A percentile compares a stretch with the other conserved stretches of the same genome.
Evolutionary conservation across 2,329 filamentous ascomycete genomes (phyloP).

Genomic region (Fusarium bactridioides): DNA sequence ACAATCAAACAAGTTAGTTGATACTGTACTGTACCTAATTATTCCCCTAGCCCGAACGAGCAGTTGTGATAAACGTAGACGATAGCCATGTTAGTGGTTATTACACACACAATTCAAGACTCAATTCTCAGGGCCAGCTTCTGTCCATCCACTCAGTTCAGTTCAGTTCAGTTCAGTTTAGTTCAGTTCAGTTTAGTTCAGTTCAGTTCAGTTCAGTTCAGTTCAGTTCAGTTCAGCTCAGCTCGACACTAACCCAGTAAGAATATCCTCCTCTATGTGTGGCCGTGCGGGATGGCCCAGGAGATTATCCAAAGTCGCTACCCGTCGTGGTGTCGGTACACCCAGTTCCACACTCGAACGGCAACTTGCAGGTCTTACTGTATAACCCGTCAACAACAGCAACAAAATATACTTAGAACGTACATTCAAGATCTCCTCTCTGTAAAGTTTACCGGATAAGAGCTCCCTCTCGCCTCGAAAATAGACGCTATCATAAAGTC

Average conservation of each 20-base stretch:
- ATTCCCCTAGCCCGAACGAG: neutral
- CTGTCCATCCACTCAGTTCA: neutral
- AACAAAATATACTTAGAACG: neutral
- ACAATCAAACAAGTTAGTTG: neutral
- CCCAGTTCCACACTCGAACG: conserved; percentile 7
- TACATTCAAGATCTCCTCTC: neutral
- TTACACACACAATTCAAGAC: neutral
- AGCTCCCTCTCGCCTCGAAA: neutral
- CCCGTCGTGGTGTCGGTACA: conserved; percentile 9
- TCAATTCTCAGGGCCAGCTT: conserved; percentile 1
- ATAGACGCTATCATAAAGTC: conserved; percentile 10
- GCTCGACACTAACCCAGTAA: neutral
- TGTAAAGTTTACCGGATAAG: neutral
- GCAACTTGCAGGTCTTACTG: conserved; percentile 1
- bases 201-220: neutral
- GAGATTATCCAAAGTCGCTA: conserved; percentile 12
- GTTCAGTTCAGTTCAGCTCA: neutral
- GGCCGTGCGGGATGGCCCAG: conserved; percentile 6
- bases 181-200: neutral
- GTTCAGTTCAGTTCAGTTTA: neutral
- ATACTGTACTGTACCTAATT: neutral
- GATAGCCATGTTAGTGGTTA: neutral
- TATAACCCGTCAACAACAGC: neutral
- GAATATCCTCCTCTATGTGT: neutral
- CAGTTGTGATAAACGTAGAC: neutral